phyloP scores from a whole-genome alignment of 2,329 filamentous ascomycete genomes.

The Nectriaceae sp. region DNA sequence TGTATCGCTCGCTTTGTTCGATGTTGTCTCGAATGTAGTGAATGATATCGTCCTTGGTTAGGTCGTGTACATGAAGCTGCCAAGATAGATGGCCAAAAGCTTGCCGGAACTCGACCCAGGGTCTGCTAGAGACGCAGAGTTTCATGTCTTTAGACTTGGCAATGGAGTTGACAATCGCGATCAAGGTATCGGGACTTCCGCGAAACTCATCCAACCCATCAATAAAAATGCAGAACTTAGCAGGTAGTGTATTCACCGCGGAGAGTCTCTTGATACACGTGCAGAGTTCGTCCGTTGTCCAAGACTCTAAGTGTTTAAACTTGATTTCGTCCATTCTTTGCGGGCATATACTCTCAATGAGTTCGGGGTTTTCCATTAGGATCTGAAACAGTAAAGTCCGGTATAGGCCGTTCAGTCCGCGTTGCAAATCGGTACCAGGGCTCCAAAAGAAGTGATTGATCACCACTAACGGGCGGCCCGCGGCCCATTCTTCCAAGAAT shows the following conservation, averaged over 20 bases:
- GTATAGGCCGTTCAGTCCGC: constrained; percentile 1
- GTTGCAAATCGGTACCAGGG: constrained; percentile 1
- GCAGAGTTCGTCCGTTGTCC: constrained; percentile 1
- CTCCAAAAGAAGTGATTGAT: constrained; percentile 6
- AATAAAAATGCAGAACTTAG: constrained; percentile 22
- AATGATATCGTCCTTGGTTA: constrained; percentile 7
- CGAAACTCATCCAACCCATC: constrained; percentile 28
- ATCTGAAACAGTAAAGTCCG: constrained; percentile 5
- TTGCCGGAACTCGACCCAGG: constrained; percentile 23
- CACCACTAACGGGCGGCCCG: neutral
- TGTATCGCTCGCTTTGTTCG: neutral
- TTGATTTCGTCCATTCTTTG: neutral
- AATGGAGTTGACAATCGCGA: constrained; percentile 7
- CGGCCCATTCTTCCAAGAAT: constrained; percentile 2
- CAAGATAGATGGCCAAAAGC: constrained; percentile 5
- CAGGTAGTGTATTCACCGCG: neutral
- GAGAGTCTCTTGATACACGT: neutral
- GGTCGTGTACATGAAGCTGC: constrained; percentile 4
- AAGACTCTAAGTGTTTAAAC: constrained; percentile 1
- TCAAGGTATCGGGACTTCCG: constrained; percentile 7
- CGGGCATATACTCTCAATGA: neutral
- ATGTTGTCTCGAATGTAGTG: constrained; percentile 3
- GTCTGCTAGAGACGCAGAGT: constrained; percentile 33
- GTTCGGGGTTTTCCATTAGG: constrained; percentile 1
- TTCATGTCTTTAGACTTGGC: constrained; percentile 22